Conservation (phyloP, 129 eudicot species). For the Flaveria trinervia region DNA sequence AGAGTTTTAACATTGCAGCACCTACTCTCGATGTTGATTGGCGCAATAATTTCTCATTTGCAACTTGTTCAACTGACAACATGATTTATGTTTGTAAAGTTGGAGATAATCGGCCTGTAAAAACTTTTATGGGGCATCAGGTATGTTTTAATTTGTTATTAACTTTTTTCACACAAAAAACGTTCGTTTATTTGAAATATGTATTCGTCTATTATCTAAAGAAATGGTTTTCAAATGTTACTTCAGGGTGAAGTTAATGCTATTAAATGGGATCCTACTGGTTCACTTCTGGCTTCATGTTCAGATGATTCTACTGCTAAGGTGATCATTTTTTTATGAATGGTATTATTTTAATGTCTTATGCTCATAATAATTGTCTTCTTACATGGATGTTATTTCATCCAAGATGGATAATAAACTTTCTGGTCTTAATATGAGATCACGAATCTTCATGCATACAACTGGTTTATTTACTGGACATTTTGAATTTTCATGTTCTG, state of each 20-base stretch:
- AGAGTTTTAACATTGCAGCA: slow-evolving; percentile 43
- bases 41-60: slow-evolving; percentile 92
- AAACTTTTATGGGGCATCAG: slow-evolving; percentile 80
- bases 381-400: background rate
- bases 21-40: slow-evolving; percentile 98
- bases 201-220: background rate
- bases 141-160: slow-evolving; percentile 33
- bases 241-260: slow-evolving; percentile 94
- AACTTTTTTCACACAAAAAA: background rate
- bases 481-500: background rate
- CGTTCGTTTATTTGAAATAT: background rate
- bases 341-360: background rate
- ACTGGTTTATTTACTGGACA: background rate
- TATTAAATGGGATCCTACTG: slow-evolving; percentile 96
- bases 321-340: slow-evolving; percentile 40
- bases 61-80: slow-evolving; percentile 90
- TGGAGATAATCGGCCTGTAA: slow-evolving; percentile 85
- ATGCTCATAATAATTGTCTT: background rate
- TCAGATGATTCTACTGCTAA: slow-evolving; percentile 91
- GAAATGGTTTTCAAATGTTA: slow-evolving; percentile 23
- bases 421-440: background rate
- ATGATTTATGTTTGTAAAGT: slow-evolving; percentile 95
- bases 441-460: background rate
- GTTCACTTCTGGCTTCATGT: slow-evolving; percentile 89
- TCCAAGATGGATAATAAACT: background rate